Percentiles rank a stretch among this genome's conserved stretches.
These are phyloP conservation scores for Rhizophagus sp. DNA, from an alignment of 192 early-diverging fungal genomes.

Conservation along the genomic window DNA sequence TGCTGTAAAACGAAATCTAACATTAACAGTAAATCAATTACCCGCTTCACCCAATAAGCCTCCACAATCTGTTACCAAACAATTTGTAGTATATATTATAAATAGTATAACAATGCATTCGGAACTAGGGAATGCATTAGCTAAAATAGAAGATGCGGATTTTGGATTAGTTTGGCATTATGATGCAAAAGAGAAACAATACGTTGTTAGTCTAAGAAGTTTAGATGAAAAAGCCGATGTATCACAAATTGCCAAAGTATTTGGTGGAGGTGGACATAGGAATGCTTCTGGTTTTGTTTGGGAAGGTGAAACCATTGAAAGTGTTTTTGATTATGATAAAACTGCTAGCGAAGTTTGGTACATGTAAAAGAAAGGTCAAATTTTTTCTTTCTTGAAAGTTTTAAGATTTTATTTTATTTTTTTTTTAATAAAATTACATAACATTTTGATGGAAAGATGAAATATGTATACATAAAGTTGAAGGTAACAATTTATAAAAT, in stretches of 20 bases:
- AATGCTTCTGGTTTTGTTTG: constrained; percentile 20
- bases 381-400: neutral
- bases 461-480: too few relatives aligned
- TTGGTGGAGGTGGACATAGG: constrained; percentile 18
- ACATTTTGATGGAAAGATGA: too few relatives aligned
- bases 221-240: constrained; percentile 18
- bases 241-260: constrained; percentile 14
- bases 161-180: constrained; percentile 8
- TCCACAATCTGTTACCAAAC: neutral
- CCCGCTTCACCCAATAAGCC: too few relatives aligned
- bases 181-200: neutral
- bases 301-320: neutral
- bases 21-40: neutral
- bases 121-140: constrained; percentile 9
- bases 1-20: neutral
- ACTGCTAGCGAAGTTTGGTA: neutral
- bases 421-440: too few relatives aligned
- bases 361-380: neutral
- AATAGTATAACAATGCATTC: neutral
- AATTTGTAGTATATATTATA: neutral
- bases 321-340: neutral
- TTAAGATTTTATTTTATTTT: too few relatives aligned
- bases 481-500: too few relatives aligned
- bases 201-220: constrained; percentile 13
- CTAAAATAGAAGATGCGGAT: neutral